Conservation (phyloP, 202 grass and related monocot genomes). For the Elaeis oleifera region DNA sequence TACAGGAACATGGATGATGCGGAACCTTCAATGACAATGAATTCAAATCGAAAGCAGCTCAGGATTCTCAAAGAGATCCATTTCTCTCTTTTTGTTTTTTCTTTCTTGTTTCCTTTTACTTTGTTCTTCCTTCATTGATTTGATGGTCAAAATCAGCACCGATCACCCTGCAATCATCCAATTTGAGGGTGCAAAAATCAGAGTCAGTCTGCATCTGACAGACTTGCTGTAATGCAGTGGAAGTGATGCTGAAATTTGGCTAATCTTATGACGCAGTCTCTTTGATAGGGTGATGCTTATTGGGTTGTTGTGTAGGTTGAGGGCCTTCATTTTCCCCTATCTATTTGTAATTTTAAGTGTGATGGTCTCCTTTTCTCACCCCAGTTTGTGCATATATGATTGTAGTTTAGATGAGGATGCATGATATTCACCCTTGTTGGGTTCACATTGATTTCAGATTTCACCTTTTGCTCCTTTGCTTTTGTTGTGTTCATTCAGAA, state of each 20-base stretch:
- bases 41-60: slow-evolving; percentile 31
- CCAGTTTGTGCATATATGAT: not conserved
- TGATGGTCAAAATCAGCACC: not conserved
- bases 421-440: not conserved
- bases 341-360: not conserved
- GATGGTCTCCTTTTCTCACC: not conserved
- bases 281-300: not conserved
- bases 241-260: slow-evolving; percentile 1
- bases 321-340: not conserved
- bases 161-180: not conserved
- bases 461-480: too few relatives aligned
- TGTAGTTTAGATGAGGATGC: not conserved
- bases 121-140: slow-evolving; percentile 26
- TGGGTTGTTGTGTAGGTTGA: not conserved
- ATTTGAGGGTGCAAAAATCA: not conserved
- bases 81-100: slow-evolving; percentile 32
- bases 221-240: not conserved
- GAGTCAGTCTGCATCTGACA: not conserved
- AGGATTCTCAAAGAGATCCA: slow-evolving; percentile 33
- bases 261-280: not conserved
- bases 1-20: slow-evolving; percentile 46
- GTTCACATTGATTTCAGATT: too few relatives aligned
- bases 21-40: slow-evolving; percentile 53
- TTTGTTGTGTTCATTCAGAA: too few relatives aligned
- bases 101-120: slow-evolving; percentile 3